Percentiles rank a stretch among this genome's conserved stretches.
Conservation (phyloP, 257 asterid species). For the Gentiana straminea region DNA sequence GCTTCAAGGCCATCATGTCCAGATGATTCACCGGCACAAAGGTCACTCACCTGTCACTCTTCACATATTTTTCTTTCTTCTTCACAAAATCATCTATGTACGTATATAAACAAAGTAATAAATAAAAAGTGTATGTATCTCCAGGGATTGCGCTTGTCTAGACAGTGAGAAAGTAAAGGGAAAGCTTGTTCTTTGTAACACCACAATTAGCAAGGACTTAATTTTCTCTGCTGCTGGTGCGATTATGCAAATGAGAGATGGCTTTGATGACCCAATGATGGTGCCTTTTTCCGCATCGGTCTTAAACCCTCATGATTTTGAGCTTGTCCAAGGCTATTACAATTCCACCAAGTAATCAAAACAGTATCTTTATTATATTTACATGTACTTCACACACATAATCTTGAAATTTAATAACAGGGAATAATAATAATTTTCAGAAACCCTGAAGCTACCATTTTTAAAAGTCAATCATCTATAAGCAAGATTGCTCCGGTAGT, state of each 20-base stretch:
- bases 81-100: no score
- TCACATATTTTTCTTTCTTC: no score
- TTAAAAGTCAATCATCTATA: neutral
- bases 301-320: neutral
- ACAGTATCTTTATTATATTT: no score
- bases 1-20: neutral
- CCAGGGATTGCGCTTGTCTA: conserved; percentile 15
- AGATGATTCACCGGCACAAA: no score
- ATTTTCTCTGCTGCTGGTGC: conserved; percentile 18
- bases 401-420: neutral
- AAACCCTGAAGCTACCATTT: conserved; percentile 7
- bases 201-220: neutral
- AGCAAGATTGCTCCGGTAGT: conserved; percentile 6
- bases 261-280: conserved; percentile 4
- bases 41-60: no score
- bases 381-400: no score
- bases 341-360: conserved; percentile 9
- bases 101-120: no score
- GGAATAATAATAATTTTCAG: neutral
- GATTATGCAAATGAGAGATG: neutral
- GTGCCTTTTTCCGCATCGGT: conserved; percentile 18
- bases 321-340: conserved; percentile 2
- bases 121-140: no score
- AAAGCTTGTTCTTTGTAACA: conserved; percentile 24
- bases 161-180: conserved; percentile 19